Conservation (phyloP, 768 basidiomycete genomes). For the Lactarius evosmus region DNA sequence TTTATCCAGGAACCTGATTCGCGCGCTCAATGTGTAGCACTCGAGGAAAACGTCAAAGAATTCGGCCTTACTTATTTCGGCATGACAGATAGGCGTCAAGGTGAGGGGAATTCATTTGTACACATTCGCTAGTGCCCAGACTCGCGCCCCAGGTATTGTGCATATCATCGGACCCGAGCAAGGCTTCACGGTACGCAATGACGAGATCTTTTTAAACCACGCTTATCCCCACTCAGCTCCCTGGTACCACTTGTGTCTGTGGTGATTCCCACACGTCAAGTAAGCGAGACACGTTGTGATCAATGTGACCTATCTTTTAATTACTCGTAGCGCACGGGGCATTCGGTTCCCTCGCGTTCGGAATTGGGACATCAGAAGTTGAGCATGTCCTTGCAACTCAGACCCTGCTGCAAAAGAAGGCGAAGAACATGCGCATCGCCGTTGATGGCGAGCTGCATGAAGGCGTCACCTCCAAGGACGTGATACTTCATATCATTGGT, state of each 20-base stretch:
- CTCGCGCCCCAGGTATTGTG: conserved; percentile 40
- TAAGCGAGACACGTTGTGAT: conserved; percentile 30
- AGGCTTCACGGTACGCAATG: conserved; percentile 49
- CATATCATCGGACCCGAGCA: conserved; percentile 68
- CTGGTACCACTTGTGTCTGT: conserved; percentile 52
- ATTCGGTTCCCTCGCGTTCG: conserved; percentile 64
- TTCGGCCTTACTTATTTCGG: conserved; percentile 67
- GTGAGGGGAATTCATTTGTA: conserved; percentile 33
- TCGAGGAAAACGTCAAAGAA: conserved; percentile 64
- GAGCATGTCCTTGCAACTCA: conserved; percentile 69
- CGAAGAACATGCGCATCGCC: conserved; percentile 63
- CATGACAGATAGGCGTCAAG: conserved; percentile 62
- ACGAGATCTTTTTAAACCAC: neutral
- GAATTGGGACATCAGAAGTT: conserved; percentile 66
- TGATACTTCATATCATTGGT: conserved; percentile 63
- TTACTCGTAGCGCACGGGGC: conserved; percentile 51
- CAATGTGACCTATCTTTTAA: conserved; percentile 4
- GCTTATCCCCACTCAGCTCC: conserved; percentile 34
- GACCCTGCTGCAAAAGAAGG: conserved; percentile 57
- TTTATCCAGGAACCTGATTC: conserved; percentile 60
- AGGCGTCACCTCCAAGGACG: conserved; percentile 61
- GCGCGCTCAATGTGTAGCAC: conserved; percentile 52
- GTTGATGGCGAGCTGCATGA: conserved; percentile 54
- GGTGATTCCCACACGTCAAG: conserved; percentile 67
- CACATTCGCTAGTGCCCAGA: conserved; percentile 5